Percentiles rank a stretch among this genome's conserved stretches.
These are phyloP conservation scores for Amphicarpaea edgeworthii DNA, from an alignment of 306 rosid species.

Conservation along the genomic window DNA sequence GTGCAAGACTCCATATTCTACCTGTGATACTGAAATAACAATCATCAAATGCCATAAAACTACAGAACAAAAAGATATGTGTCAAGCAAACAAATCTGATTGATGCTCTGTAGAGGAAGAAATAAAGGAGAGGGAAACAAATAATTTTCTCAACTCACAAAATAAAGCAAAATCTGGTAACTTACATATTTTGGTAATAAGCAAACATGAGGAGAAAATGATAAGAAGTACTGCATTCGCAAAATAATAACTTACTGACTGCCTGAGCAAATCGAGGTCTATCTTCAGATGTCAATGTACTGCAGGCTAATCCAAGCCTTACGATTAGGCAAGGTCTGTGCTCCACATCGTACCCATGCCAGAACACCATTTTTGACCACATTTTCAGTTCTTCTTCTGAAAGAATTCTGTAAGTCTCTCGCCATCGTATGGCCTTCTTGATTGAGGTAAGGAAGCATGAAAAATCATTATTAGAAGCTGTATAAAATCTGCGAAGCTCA, in stretches of 20 bases:
- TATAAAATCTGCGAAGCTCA: slow-evolving; percentile 70
- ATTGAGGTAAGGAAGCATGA: slow-evolving; percentile 69
- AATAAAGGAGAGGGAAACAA: background rate
- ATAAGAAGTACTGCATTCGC: slow-evolving; percentile 35
- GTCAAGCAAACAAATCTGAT: slow-evolving; percentile 10
- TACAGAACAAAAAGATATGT: slow-evolving; percentile 8
- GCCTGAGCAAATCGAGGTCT: slow-evolving; percentile 88
- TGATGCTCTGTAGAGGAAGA: slow-evolving; percentile 1
- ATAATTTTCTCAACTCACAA: background rate
- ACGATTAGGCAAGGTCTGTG: slow-evolving; percentile 77
- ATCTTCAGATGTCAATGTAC: slow-evolving; percentile 62
- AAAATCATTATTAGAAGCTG: slow-evolving; percentile 72
- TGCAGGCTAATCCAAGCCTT: slow-evolving; percentile 76
- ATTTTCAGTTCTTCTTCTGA: slow-evolving; percentile 68
- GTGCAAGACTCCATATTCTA: slow-evolving; percentile 72
- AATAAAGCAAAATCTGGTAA: too few relatives aligned
- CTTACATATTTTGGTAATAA: too few relatives aligned
- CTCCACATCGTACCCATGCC: slow-evolving; percentile 82
- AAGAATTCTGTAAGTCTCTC: slow-evolving; percentile 76
- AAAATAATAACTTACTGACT: slow-evolving; percentile 68
- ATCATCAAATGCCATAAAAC: slow-evolving; percentile 46
- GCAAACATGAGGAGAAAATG: background rate
- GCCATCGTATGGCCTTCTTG: slow-evolving; percentile 81
- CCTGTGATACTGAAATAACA: slow-evolving; percentile 79
- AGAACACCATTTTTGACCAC: slow-evolving; percentile 75